A percentile compares a stretch with the other conserved stretches of the same genome.
These are phyloP conservation scores for Tilletia walkeri DNA, from an alignment of 1,284 basidiomycete species.

Conservation along the genomic window DNA sequence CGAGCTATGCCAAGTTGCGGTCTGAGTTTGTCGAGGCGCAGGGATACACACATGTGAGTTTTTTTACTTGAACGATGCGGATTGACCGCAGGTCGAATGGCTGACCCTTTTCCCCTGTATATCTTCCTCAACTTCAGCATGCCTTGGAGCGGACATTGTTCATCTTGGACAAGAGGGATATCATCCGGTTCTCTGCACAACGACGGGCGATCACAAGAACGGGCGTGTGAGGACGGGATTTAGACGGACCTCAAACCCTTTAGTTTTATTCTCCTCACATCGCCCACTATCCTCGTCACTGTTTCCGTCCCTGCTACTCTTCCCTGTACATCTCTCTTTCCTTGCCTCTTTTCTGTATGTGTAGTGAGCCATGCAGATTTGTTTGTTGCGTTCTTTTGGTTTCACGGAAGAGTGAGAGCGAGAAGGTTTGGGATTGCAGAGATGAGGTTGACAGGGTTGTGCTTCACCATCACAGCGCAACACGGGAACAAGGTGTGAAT, in stretches of 20 bases:
- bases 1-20: constrained; percentile 89
- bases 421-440: no score
- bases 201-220: constrained; percentile 51
- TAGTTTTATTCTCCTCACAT: background rate
- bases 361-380: no score
- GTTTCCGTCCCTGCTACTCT: background rate
- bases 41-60: constrained; percentile 58
- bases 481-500: background rate
- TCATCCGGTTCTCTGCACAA: constrained; percentile 74
- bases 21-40: constrained; percentile 92
- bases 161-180: constrained; percentile 90
- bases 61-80: constrained; percentile 60
- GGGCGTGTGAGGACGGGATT: constrained; percentile 36
- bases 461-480: no score
- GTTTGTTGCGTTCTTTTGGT: no score
- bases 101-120: no score
- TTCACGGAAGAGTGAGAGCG: no score
- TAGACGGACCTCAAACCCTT: no score
- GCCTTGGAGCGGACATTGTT: constrained; percentile 88
- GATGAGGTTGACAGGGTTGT: no score
- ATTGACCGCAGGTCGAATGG: background rate
- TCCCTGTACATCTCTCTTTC: no score
- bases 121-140: constrained; percentile 59
- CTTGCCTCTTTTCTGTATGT: no score
- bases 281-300: background rate